These are phyloP conservation scores for Coniochaeta hoffmannii DNA, from an alignment of 2,329 filamentous ascomycete species.

Conservation along the genomic window DNA sequence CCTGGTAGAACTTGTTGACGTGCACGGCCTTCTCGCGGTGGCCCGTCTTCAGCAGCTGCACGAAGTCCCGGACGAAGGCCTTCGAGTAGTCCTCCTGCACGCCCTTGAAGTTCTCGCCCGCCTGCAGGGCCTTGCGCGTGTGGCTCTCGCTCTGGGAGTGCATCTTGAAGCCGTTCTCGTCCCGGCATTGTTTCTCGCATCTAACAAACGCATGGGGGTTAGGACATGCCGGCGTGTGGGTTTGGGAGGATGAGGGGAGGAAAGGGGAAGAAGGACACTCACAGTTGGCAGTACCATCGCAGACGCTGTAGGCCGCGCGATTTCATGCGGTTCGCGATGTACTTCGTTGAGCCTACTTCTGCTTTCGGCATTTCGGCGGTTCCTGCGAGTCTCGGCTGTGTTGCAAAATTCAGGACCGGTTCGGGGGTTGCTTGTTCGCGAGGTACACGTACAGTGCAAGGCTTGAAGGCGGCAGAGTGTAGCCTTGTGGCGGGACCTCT, in stretches of 20 bases:
- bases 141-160: slow-evolving; percentile 81
- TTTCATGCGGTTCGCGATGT: slow-evolving; percentile 86
- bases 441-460: neutral
- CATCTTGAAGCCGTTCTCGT: slow-evolving; percentile 89
- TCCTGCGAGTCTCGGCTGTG: neutral
- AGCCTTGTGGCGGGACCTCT: neutral
- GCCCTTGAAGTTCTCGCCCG: slow-evolving; percentile 78
- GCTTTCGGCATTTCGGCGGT: slow-evolving; percentile 72
- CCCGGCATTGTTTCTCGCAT: slow-evolving; percentile 41
- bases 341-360: slow-evolving; percentile 86
- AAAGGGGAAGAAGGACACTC: slow-evolving; percentile 50
- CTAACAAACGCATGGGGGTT: neutral
- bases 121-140: slow-evolving; percentile 79
- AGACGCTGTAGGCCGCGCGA: slow-evolving; percentile 69
- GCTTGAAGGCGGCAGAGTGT: neutral
- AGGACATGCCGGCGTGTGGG: too few species aligned
- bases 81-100: slow-evolving; percentile 79
- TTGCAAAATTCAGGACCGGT: neutral
- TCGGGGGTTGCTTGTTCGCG: too few species aligned
- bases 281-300: slow-evolving; percentile 86
- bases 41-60: slow-evolving; percentile 66
- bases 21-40: slow-evolving; percentile 89
- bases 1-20: slow-evolving; percentile 91
- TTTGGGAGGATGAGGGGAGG: neutral
- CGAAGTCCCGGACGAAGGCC: slow-evolving; percentile 76